phyloP scores from a whole-genome alignment of 768 basidiomycete genomes.

The Clathrus columnatus region DNA sequence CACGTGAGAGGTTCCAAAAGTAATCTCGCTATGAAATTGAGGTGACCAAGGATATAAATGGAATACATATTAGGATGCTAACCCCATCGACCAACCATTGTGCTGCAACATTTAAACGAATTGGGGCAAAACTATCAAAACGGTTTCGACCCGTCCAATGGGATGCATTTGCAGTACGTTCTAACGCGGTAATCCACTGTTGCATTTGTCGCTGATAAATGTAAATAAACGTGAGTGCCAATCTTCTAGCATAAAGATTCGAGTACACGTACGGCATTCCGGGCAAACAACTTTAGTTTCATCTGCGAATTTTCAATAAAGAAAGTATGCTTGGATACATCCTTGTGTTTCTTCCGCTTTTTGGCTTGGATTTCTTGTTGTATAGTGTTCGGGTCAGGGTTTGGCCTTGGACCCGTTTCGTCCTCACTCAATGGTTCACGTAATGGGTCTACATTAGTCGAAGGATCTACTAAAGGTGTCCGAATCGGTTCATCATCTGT shows the following conservation, averaged over 20 bases:
- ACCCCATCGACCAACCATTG: constrained; percentile 99
- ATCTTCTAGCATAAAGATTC: background rate
- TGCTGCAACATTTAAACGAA: constrained; percentile 85
- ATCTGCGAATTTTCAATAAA: constrained; percentile 89
- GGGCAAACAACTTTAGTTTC: constrained; percentile 76
- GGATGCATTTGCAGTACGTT: constrained; percentile 68
- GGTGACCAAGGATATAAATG: constrained; percentile 7
- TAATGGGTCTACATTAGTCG: constrained; percentile 61
- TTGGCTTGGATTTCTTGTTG: constrained; percentile 32
- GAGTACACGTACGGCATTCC: constrained; percentile 57
- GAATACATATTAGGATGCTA: constrained; percentile 23
- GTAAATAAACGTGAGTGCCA: background rate
- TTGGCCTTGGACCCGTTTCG: constrained; percentile 7
- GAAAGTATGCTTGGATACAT: constrained; percentile 90
- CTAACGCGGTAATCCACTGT: constrained; percentile 91
- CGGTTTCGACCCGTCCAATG: constrained; percentile 73
- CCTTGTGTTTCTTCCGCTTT: constrained; percentile 39
- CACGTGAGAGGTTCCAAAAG: constrained; percentile 93
- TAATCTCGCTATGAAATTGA: constrained; percentile 71
- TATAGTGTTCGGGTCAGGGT: constrained; percentile 18
- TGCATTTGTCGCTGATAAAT: constrained; percentile 76
- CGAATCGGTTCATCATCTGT: background rate
- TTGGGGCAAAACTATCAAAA: constrained; percentile 92
- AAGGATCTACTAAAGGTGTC: constrained; percentile 69
- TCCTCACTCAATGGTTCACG: constrained; percentile 18